Conservation (phyloP, 108 stramenopile genomes). For the Fragilaria crotonensis region DNA sequence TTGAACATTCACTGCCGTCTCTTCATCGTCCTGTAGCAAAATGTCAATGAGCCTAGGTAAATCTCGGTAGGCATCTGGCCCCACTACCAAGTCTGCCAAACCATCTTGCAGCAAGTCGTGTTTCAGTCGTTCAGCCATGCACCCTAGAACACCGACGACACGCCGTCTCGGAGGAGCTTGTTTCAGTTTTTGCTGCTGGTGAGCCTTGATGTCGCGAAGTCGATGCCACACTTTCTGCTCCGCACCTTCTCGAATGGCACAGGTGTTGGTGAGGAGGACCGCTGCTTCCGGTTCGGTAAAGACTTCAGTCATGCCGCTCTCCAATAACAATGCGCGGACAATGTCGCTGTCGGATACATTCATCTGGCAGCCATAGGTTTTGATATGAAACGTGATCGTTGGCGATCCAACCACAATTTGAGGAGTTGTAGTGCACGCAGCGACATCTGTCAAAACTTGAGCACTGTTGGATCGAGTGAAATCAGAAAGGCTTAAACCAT, state of each 20-base stretch:
- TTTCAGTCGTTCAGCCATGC: conserved; percentile 99
- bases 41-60: conserved; percentile 82
- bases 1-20: conserved; percentile 80
- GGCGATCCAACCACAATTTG: background rate
- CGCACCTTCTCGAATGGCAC: conserved; percentile 98
- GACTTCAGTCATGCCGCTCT: conserved; percentile 24
- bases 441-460: too few relatives aligned
- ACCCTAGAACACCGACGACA: conserved; percentile 95
- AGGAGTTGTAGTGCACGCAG: background rate
- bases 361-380: conserved; percentile 99
- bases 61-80: conserved; percentile 98
- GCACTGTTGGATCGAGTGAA: too few relatives aligned
- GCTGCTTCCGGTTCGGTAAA: conserved; percentile 41
- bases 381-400: conserved; percentile 72
- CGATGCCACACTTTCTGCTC: conserved; percentile 95
- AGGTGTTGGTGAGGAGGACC: conserved; percentile 93
- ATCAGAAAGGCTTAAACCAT: conserved; percentile 30
- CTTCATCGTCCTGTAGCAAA: conserved; percentile 12
- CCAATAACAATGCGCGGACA: conserved; percentile 78
- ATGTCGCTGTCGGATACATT: conserved; percentile 96
- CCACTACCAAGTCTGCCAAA: conserved; percentile 90
- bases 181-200: too few relatives aligned
- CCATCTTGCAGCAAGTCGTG: conserved; percentile 77
- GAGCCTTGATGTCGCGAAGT: conserved; percentile 45
- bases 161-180: too few relatives aligned